These are phyloP conservation scores for Knufia petricola DNA, from an alignment of 2,329 filamentous ascomycete species.

Conservation along the genomic window DNA sequence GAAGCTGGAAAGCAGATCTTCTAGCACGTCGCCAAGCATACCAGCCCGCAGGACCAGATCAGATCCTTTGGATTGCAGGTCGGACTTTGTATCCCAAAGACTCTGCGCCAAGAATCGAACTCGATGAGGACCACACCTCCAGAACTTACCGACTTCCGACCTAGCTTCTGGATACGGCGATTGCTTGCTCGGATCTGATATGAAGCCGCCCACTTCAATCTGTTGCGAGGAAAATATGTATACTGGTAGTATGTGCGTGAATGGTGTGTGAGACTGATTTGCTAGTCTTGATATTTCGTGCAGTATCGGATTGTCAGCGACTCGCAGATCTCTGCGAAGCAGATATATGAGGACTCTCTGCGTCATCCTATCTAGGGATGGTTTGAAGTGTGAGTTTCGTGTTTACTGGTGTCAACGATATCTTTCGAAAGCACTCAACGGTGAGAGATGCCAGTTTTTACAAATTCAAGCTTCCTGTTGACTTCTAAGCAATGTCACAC, in stretches of 20 bases:
- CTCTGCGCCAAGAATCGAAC: constrained; percentile 63
- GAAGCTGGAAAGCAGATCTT: constrained; percentile 46
- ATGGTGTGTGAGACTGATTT: constrained; percentile 36
- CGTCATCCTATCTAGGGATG: constrained; percentile 12
- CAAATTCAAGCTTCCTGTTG: neutral
- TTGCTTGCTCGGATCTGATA: constrained; percentile 29
- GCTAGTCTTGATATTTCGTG: constrained; percentile 43
- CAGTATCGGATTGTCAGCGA: constrained; percentile 65
- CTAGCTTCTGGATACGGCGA: constrained; percentile 62
- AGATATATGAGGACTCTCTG: constrained; percentile 56
- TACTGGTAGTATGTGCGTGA: constrained; percentile 61
- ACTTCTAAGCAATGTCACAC: neutral
- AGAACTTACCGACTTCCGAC: constrained; percentile 57
- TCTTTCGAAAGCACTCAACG: neutral
- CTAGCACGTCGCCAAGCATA: constrained; percentile 48
- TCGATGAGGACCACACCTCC: constrained; percentile 63
- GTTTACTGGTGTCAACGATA: too few relatives aligned
- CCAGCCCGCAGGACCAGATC: constrained; percentile 58
- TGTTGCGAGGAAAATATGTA: constrained; percentile 62
- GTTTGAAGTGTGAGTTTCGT: too few relatives aligned
- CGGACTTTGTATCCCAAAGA: constrained; percentile 61
- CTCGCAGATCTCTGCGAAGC: constrained; percentile 61
- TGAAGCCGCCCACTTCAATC: constrained; percentile 64
- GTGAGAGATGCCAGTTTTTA: neutral
- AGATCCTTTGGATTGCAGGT: constrained; percentile 50